Evolutionary conservation across 176 grass and related monocot species (phyloP).

Genomic region (Eragrostis curvula): DNA sequence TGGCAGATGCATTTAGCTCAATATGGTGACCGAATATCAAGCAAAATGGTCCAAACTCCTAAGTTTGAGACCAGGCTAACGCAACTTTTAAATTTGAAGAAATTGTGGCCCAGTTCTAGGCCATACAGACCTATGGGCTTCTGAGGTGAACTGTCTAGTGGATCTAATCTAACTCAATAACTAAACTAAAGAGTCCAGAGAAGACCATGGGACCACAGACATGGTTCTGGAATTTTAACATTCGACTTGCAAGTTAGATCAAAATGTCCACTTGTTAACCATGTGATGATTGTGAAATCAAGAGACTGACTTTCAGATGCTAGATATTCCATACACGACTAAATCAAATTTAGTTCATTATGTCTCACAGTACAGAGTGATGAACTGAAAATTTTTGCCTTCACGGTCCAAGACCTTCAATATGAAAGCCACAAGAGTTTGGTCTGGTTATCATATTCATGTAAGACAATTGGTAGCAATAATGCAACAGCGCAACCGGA

Average conservation of each 20-base stretch:
- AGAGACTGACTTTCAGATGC: neutral
- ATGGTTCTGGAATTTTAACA: neutral
- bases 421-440: neutral
- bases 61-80: neutral
- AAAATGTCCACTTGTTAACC: neutral
- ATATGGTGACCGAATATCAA: neutral
- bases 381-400: neutral
- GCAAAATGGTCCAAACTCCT: neutral
- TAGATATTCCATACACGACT: neutral
- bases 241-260: neutral
- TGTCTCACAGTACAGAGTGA: neutral
- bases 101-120: neutral
- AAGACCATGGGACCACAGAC: neutral
- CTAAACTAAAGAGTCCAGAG: neutral
- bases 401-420: neutral
- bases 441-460: neutral
- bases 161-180: neutral
- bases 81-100: neutral
- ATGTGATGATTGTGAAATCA: neutral
- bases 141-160: neutral
- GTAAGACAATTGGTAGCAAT: neutral
- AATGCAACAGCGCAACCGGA: neutral
- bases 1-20: neutral
- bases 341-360: constrained; percentile 3
- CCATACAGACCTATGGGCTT: neutral